A percentile compares a stretch with the other conserved stretches of the same genome.
These are phyloP conservation scores for Diaporthe helianthi DNA, from an alignment of 2,329 filamentous ascomycete species.

Conservation along the genomic window DNA sequence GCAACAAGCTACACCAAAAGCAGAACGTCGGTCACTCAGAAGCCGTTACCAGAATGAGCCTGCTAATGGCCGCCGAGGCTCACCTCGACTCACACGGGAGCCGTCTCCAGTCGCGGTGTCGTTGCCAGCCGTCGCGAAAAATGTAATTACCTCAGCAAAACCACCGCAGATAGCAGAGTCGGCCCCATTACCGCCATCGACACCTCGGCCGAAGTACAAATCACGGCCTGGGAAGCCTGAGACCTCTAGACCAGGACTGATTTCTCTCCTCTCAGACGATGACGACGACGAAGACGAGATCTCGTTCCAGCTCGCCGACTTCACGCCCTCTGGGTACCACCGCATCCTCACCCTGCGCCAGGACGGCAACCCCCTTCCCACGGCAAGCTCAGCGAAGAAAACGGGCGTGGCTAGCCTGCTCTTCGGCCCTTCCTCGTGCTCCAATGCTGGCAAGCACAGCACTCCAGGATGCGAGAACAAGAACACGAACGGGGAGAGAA, in stretches of 20 bases:
- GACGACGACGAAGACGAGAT: constrained; percentile 48
- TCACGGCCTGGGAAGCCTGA: constrained; percentile 24
- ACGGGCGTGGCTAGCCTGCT: constrained; percentile 33
- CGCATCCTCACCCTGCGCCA: constrained; percentile 19
- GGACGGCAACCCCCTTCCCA: not conserved
- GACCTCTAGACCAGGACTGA: constrained; percentile 46
- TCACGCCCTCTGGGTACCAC: constrained; percentile 36
- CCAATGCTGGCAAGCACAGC: constrained; percentile 14
- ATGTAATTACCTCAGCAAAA: not conserved
- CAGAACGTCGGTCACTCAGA: not conserved
- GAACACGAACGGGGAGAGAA: not conserved
- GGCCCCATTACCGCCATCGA: constrained; percentile 2
- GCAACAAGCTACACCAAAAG: not conserved
- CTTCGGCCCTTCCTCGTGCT: constrained; percentile 31
- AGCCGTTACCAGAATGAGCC: not conserved
- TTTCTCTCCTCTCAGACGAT: constrained; percentile 52
- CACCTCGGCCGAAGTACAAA: constrained; percentile 26
- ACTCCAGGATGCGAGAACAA: not conserved
- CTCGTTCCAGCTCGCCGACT: constrained; percentile 43
- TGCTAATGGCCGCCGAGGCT: not conserved
- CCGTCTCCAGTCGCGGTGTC: not conserved
- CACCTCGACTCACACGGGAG: not conserved
- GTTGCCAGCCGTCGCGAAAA: not conserved
- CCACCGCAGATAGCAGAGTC: not conserved
- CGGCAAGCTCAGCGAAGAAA: constrained; percentile 11